Percentiles rank a stretch among this genome's conserved stretches.
Conservation (phyloP, 2,329 filamentous ascomycete species). For the Falciphora oryzae region DNA sequence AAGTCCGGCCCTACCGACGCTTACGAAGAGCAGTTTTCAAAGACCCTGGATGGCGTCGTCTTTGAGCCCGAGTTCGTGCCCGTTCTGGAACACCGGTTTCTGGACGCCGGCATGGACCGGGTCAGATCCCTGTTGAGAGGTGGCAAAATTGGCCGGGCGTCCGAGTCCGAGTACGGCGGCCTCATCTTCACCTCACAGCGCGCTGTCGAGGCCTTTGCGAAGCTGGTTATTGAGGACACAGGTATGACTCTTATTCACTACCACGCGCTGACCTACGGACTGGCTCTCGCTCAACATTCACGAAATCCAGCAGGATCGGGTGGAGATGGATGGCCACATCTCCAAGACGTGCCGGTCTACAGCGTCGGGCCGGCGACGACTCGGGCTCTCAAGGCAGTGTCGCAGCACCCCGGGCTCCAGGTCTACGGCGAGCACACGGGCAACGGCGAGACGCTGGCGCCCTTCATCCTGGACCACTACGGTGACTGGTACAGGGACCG, state of each 20-base stretch:
- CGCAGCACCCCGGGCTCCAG: conserved; percentile 44
- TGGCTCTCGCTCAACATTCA: conserved; percentile 13
- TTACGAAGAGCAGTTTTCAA: conserved; percentile 63
- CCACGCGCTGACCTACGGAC: conserved; percentile 5
- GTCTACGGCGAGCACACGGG: conserved; percentile 79
- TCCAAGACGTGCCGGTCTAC: conserved; percentile 59
- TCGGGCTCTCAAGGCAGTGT: conserved; percentile 59
- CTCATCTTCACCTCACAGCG: conserved; percentile 80
- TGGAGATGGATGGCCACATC: conserved; percentile 40
- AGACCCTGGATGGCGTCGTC: conserved; percentile 29
- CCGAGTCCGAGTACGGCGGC: conserved; percentile 56
- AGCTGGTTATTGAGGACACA: conserved; percentile 51
- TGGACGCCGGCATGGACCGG: conserved; percentile 49
- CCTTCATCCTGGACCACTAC: conserved; percentile 76
- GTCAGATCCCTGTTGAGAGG: conserved; percentile 45
- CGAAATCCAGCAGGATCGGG: conserved; percentile 15
- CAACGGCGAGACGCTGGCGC: conserved; percentile 73
- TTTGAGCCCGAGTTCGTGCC: conserved; percentile 69
- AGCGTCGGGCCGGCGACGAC: conserved; percentile 78
- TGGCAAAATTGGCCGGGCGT: conserved; percentile 32
- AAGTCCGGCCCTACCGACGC: conserved; percentile 64
- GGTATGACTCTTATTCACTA: conserved; percentile 26
- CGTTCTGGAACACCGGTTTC: conserved; percentile 66
- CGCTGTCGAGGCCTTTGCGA: conserved; percentile 71
- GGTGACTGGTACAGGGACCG: conserved; percentile 41